Evolutionary conservation across 108 stramenopile species (phyloP), one percentile per base, ranked within the genome.

Genomic region (Parmales sp.): DNA sequence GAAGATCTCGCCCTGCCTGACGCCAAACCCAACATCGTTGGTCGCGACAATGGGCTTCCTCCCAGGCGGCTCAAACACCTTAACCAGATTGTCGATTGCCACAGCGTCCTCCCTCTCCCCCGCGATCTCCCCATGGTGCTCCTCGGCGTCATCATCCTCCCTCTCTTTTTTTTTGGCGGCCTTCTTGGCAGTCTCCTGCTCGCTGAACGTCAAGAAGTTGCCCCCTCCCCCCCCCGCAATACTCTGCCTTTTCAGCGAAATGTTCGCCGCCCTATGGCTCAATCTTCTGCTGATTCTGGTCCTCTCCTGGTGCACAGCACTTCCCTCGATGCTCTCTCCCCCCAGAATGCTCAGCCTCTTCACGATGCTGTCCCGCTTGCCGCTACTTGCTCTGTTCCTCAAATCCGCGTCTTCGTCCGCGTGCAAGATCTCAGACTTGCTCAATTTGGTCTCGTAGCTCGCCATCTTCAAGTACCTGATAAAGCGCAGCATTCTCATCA

Each of bases 1-100:
- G 34, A 76, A 76, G 63, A 71, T 67, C 19, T 76, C 75, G 67
- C 75, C 75, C 38, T 68, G 34, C 39, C 26, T 20, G 25, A 76
- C 37, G 36, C 36, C 69, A 2, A 76, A 28, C 23, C 34, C 7
- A n/a, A 76, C 23, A 20, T 44, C 29, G 29, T 51, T 26, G 23
- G 72, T 69, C 1, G 74, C 74, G 0, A 68, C 68, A 22, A 31
- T 8, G 1, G 69, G 29, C 5, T 28, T 26, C 2, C n/a, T 16
- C 22, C 54, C 54, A 2, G 54, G 2, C 2, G 11, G 8, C 54
- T 60, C 54, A 16, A 34, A 60, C 2, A 60, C 54, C 29, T 60
- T 60, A 16, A 60, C 16, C 2, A 60, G 26, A 31, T 60, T 60
- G 54, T 60, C 36, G 28, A 60, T 31, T 9, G 54, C 54, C n/a